phyloP scores from a whole-genome alignment of 1,284 basidiomycete genomes.

The Apiotrichum gamsii region DNA sequence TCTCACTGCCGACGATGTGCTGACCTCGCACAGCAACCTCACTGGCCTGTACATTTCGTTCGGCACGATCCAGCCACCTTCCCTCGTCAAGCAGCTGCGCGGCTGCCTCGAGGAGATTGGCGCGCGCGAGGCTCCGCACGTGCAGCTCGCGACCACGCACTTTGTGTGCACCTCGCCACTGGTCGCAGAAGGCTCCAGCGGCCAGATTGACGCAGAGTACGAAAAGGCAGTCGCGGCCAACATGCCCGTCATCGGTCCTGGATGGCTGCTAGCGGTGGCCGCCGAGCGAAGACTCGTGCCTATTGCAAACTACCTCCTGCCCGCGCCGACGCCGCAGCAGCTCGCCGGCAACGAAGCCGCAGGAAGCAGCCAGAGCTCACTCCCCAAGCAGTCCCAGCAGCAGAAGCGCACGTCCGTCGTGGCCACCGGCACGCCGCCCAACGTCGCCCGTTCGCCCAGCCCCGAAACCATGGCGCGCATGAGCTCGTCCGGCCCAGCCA shows the following conservation, averaged over 20 bases:
- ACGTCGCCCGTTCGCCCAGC: constrained; percentile 31
- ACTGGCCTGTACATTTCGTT: constrained; percentile 89
- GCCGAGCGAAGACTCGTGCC: constrained; percentile 78
- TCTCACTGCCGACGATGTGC: background rate
- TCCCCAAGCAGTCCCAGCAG: constrained; percentile 13
- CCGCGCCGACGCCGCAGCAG: constrained; percentile 53
- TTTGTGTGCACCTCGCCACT: constrained; percentile 84
- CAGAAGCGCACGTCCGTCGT: constrained; percentile 17
- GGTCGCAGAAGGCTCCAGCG: constrained; percentile 34
- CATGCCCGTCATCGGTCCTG: constrained; percentile 82
- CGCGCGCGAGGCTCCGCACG: constrained; percentile 80
- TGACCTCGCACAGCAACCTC: constrained; percentile 57
- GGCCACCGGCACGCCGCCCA: too few relatives aligned
- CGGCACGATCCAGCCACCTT: constrained; percentile 71
- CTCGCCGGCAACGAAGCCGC: background rate
- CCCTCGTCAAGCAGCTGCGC: constrained; percentile 69
- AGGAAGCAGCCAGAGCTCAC: constrained; percentile 18
- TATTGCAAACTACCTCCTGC: constrained; percentile 73
- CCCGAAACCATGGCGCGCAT: constrained; percentile 46
- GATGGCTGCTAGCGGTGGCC: constrained; percentile 82
- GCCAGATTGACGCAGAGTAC: constrained; percentile 61
- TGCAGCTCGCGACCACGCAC: constrained; percentile 94
- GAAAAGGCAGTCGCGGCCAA: constrained; percentile 83
- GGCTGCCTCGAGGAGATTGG: constrained; percentile 70
- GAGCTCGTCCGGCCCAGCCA: constrained; percentile 33